Conservation (phyloP, 1,284 basidiomycete species). For the Melampsora larici-populina region DNA sequence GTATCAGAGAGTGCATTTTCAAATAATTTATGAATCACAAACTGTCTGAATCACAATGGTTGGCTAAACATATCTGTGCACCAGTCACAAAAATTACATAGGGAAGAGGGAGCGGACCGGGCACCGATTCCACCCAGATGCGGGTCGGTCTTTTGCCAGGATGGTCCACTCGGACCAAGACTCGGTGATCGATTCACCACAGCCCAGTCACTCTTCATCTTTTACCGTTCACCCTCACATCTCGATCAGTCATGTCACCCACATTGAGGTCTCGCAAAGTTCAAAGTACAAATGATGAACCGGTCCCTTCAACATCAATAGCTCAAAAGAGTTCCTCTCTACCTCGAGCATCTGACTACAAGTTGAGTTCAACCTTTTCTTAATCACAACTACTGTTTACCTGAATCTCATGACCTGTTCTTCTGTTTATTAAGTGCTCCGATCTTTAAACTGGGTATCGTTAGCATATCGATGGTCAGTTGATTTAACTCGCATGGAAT, state of each 20-base stretch:
- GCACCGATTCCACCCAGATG: too few relatives aligned
- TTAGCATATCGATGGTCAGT: slow-evolving; percentile 35
- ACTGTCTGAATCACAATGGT: too few relatives aligned
- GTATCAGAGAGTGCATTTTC: too few relatives aligned
- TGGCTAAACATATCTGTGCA: too few relatives aligned
- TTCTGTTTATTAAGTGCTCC: slow-evolving; percentile 18
- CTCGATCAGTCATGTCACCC: not conserved
- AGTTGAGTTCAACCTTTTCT: slow-evolving; percentile 10
- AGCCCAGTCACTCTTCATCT: too few relatives aligned
- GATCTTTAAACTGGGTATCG: slow-evolving; percentile 31
- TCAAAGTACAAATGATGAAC: not conserved
- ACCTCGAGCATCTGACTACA: slow-evolving; percentile 26
- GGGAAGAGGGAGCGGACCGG: too few relatives aligned
- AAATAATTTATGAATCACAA: too few relatives aligned
- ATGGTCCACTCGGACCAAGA: too few relatives aligned
- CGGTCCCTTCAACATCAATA: not conserved
- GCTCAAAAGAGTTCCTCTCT: not conserved
- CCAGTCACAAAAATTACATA: too few relatives aligned
- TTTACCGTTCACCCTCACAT: too few relatives aligned
- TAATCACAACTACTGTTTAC: not conserved
- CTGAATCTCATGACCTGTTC: not conserved
- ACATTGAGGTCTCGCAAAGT: not conserved
- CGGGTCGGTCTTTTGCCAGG: too few relatives aligned
- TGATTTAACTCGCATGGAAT: not conserved
- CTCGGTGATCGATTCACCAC: too few relatives aligned